Percentiles rank a stretch among this genome's conserved stretches.
phyloP scores from a whole-genome alignment of 2,329 filamentous ascomycete species.

The Zymoseptoria ardabiliae region DNA sequence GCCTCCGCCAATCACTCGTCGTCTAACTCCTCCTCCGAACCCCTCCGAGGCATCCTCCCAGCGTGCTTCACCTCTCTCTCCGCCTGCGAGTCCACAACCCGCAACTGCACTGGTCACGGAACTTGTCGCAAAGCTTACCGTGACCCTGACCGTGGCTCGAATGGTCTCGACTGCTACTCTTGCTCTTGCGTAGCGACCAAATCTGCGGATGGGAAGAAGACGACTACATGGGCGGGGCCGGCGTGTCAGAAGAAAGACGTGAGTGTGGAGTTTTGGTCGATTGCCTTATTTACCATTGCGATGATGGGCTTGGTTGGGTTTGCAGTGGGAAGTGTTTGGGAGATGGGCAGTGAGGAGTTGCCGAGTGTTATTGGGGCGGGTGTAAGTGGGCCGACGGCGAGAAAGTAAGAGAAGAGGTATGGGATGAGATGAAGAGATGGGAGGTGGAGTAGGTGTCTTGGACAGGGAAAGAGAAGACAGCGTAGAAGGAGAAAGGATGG shows the following conservation, averaged over 20 bases:
- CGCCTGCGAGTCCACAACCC: slow-evolving; percentile 62
- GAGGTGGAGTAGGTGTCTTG: too few species aligned
- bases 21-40: slow-evolving; percentile 26
- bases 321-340: slow-evolving; percentile 71
- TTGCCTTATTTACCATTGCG: slow-evolving; percentile 65
- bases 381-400: slow-evolving; percentile 65
- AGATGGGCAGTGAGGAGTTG: slow-evolving; percentile 76
- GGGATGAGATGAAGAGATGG: background rate
- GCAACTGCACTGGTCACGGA: slow-evolving; percentile 77
- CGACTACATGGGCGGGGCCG: slow-evolving; percentile 71
- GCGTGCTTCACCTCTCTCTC: slow-evolving; percentile 67
- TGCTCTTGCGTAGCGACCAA: slow-evolving; percentile 66
- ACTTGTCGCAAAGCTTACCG: slow-evolving; percentile 62
- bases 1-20: slow-evolving; percentile 27
- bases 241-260: slow-evolving; percentile 90
- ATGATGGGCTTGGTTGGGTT: slow-evolving; percentile 62
- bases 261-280: slow-evolving; percentile 80
- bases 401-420: slow-evolving; percentile 15
- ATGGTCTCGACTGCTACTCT: slow-evolving; percentile 57
- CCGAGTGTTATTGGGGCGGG: slow-evolving; percentile 95
- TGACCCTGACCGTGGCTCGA: slow-evolving; percentile 36
- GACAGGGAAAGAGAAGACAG: background rate
- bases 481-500: too few species aligned
- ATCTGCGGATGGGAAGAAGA: slow-evolving; percentile 48
- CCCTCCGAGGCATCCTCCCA: slow-evolving; percentile 52